A percentile compares a stretch with the other conserved stretches of the same genome.
Evolutionary conservation across 2,329 filamentous ascomycete species (phyloP).

Genomic region (Bipolaris oryzae): DNA sequence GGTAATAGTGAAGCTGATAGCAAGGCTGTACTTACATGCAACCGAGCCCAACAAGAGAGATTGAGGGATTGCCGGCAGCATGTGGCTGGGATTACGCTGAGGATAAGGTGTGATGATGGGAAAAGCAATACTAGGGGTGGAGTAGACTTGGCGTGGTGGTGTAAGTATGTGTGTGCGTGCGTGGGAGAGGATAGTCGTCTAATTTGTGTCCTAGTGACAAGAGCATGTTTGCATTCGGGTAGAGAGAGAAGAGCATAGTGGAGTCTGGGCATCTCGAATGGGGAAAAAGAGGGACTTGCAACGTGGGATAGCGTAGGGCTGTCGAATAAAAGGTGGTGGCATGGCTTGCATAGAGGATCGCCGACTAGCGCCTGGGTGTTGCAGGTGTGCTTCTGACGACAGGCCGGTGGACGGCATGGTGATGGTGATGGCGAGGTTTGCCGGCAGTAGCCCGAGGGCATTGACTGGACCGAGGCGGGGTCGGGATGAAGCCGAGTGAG

Average conservation of each 20-base stretch:
- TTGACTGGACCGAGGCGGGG: not conserved
- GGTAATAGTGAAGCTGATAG: conserved; percentile 23
- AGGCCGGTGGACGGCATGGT: not conserved
- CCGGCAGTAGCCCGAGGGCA: no score
- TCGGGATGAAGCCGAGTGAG: not conserved
- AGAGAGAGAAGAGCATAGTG: not conserved
- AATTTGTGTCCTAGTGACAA: no score
- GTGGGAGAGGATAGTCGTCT: not conserved
- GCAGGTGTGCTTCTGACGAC: conserved; percentile 8
- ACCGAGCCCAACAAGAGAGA: conserved; percentile 14
- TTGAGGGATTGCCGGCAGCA: conserved; percentile 6
- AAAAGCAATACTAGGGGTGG: conserved; percentile 8
- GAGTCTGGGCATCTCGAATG: conserved; percentile 26
- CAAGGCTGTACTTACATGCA: conserved; percentile 23
- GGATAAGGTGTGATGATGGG: conserved; percentile 19
- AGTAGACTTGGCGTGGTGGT: conserved; percentile 2
- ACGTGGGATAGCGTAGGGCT: conserved; percentile 30
- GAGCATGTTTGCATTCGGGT: no score
- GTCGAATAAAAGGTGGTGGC: conserved; percentile 30
- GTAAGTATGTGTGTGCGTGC: not conserved
- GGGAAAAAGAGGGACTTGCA: conserved; percentile 32
- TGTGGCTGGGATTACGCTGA: conserved; percentile 15
- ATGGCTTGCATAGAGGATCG: conserved; percentile 27
- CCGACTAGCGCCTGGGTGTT: conserved; percentile 14
- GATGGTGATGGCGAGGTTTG: not conserved